These are phyloP conservation scores for Penicillium crystallinum DNA, from an alignment of 495 filamentous ascomycete species.

Conservation along the genomic window DNA sequence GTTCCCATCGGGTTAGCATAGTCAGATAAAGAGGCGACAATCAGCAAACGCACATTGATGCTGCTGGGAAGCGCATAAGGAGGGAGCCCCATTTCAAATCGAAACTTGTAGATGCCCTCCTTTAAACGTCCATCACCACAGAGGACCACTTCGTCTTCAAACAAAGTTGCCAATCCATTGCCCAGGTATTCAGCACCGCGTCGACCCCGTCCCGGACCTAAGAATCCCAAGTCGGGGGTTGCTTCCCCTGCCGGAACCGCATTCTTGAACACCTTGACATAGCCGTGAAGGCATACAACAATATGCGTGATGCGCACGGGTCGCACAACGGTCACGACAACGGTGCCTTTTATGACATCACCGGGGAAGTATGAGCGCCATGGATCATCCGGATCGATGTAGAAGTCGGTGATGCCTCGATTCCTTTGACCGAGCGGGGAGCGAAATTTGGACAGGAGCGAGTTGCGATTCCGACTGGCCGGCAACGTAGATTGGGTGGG, in stretches of 20 bases:
- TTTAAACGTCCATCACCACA: slow-evolving; percentile 87
- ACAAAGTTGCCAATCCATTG: slow-evolving; percentile 79
- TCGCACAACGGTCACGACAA: slow-evolving; percentile 75
- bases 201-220: slow-evolving; percentile 51
- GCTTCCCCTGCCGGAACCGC: slow-evolving; percentile 60
- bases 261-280: slow-evolving; percentile 80
- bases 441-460: slow-evolving; percentile 54
- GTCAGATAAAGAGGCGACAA: not conserved
- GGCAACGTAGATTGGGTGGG: slow-evolving; percentile 34
- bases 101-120: slow-evolving; percentile 83
- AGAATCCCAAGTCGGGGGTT: slow-evolving; percentile 39
- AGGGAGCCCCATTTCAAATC: slow-evolving; percentile 80
- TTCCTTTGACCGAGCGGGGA: slow-evolving; percentile 59
- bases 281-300: slow-evolving; percentile 79
- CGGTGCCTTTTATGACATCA: slow-evolving; percentile 63
- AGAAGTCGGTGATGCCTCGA: slow-evolving; percentile 76
- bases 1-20: slow-evolving; percentile 11
- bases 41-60: slow-evolving; percentile 67
- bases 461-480: slow-evolving; percentile 44
- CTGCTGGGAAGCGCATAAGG: slow-evolving; percentile 80
- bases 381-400: slow-evolving; percentile 71
- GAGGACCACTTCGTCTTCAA: slow-evolving; percentile 84
- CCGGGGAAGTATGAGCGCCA: slow-evolving; percentile 78
- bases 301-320: slow-evolving; percentile 86
- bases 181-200: slow-evolving; percentile 64